phyloP scores from a whole-genome alignment of 345 rosid species.

The Arabidopsis thaliana region DNA sequence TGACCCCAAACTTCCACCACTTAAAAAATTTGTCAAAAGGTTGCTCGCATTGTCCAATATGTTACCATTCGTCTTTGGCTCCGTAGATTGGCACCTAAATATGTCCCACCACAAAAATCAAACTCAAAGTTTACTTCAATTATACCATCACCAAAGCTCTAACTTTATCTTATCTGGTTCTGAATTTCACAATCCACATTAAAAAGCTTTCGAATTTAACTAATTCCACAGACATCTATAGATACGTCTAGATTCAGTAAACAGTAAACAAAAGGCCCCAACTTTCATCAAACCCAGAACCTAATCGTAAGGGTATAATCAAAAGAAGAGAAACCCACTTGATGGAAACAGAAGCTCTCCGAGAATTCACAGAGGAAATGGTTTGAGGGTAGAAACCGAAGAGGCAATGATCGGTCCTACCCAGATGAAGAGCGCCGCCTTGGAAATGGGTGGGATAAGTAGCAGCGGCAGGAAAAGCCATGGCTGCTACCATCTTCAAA shows the following conservation, averaged over 20 bases:
- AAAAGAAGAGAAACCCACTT: conserved; percentile 27
- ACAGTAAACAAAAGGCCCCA: background rate
- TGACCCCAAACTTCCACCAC: conserved; percentile 77
- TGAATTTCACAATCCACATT: conserved; percentile 16
- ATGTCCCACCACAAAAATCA: conserved; percentile 10
- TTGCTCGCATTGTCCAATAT: conserved; percentile 87
- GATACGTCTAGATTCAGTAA: conserved; percentile 1
- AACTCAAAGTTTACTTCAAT: conserved; percentile 3
- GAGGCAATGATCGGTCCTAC: conserved; percentile 26
- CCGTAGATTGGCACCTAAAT: conserved; percentile 77
- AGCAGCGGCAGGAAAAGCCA: conserved; percentile 36
- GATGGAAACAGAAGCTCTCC: conserved; percentile 38
- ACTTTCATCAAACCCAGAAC: conserved; percentile 21
- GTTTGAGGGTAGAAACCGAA: conserved; percentile 32
- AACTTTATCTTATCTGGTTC: conserved; percentile 7
- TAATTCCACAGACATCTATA: too few species aligned
- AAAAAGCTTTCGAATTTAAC: background rate
- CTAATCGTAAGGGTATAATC: background rate
- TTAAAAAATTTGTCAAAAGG: conserved; percentile 76
- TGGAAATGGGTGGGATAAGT: conserved; percentile 22
- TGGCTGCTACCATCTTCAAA: conserved; percentile 19
- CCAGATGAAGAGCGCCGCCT: conserved; percentile 20
- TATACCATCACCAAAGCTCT: background rate
- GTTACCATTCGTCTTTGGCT: conserved; percentile 61
- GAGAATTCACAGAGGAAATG: background rate